These are phyloP conservation scores for Mrakia frigida DNA, from an alignment of 768 basidiomycete species.

Conservation along the genomic window DNA sequence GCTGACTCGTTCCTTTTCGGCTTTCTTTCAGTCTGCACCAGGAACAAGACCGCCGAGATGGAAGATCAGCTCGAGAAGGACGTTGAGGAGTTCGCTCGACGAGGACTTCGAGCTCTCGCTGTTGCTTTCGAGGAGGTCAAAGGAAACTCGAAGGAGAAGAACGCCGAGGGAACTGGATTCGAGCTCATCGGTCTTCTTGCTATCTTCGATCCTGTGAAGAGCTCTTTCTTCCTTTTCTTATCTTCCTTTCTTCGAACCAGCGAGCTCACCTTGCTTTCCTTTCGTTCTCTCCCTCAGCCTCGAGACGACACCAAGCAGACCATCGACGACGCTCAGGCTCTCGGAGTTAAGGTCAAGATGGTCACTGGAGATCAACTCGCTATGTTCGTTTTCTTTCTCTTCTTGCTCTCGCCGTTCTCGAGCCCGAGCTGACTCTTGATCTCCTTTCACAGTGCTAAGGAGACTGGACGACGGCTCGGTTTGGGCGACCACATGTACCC, in stretches of 20 bases:
- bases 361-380: conserved; percentile 99
- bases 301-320: conserved; percentile 98
- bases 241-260: background rate
- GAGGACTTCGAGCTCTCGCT: conserved; percentile 96
- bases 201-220: conserved; percentile 74
- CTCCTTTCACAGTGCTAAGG: conserved; percentile 60
- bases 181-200: conserved; percentile 94
- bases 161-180: conserved; percentile 85
- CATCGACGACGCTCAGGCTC: conserved; percentile 89
- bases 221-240: background rate
- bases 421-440: too few species aligned
- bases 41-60: conserved; percentile 90
- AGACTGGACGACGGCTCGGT: conserved; percentile 95
- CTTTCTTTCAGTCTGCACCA: conserved; percentile 76
- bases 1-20: conserved; percentile 38
- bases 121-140: conserved; percentile 92
- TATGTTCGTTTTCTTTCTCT: conserved; percentile 47
- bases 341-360: conserved; percentile 99
- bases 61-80: conserved; percentile 89
- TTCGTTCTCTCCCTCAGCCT: conserved; percentile 47
- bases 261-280: background rate
- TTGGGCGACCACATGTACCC: conserved; percentile 99
- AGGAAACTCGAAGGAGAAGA: conserved; percentile 62
- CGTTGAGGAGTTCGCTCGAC: conserved; percentile 92
- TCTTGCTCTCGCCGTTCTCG: too few species aligned